Evolutionary conservation across 73 alveolate genomes (phyloP), one percentile per base, ranked within the genome.

Genomic region (Uronychia setigera): DNA sequence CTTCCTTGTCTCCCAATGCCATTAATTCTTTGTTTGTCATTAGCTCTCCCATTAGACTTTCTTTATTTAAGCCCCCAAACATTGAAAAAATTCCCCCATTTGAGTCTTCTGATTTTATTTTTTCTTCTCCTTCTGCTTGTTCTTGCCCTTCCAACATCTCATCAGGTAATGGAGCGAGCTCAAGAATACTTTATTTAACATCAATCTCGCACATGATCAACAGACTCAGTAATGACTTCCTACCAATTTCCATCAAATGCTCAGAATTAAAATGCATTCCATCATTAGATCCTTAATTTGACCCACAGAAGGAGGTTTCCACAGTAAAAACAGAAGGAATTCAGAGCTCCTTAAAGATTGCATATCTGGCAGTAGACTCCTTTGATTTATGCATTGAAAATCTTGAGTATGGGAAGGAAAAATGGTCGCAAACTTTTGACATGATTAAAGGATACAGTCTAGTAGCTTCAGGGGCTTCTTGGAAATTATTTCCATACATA

Each of bases 251-350:
- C 88, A 85, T 85, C 59, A 96, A 79, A 85, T 89, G 84, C 28
- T 84, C 94, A 1, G 96, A 80, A 33, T 91, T 94, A 84, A 89
- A 94, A 78, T 96, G 97, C 67, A 80, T 81, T 19, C 82, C 84
- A 9, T 92, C 86, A 86, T 74, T 83, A 26, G 93, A 90, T 26
- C 99, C 99, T 78, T 87, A 59, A 85, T 94, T 93, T 78, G 85
- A 82, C 26, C 99, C 99, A 91, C 97, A 98, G 80, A 98, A 95
- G 1, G 98, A 91, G 0, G 98, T 87, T 92, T 98, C 99, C 92
- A 98, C 92, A 27, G 99, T 97, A 77, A 93, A 97, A 30, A 96
- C 92, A 80, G 93, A 94, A 46, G 97, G 93, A 33, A 93, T 91
- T 80, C 92, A 94, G 31, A 97, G 78, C 74, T 93, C 99, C 84